Percentiles rank a stretch among this genome's conserved stretches.
These are phyloP conservation scores for Talaromyces nanjingensis DNA, from an alignment of 495 filamentous ascomycete species.

Conservation along the genomic window DNA sequence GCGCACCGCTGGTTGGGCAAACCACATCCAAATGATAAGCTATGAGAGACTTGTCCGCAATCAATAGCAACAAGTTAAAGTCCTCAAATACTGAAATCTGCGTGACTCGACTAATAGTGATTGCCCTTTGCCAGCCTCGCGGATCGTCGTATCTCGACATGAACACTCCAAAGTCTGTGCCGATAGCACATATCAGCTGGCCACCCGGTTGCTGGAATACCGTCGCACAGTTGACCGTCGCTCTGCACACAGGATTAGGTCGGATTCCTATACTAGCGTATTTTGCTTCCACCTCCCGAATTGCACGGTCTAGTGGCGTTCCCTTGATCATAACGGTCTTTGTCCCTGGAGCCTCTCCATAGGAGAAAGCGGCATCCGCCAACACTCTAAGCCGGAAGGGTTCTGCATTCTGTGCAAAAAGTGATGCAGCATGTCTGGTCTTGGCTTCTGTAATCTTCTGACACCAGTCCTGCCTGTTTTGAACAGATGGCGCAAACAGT, in stretches of 20 bases:
- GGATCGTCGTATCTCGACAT: slow-evolving; percentile 79
- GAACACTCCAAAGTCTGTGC: slow-evolving; percentile 91
- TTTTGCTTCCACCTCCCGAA: slow-evolving; percentile 73
- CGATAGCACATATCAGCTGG: slow-evolving; percentile 85
- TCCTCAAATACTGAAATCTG: slow-evolving; percentile 95
- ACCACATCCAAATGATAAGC: slow-evolving; percentile 92
- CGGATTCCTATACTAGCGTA: slow-evolving; percentile 58
- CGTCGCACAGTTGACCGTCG: slow-evolving; percentile 86
- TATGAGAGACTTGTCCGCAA: slow-evolving; percentile 84
- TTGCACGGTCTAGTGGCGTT: slow-evolving; percentile 86
- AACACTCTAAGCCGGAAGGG: slow-evolving; percentile 90
- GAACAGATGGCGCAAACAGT: slow-evolving; percentile 69
- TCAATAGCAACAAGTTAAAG: slow-evolving; percentile 83
- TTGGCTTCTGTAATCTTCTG: slow-evolving; percentile 91
- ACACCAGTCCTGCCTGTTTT: slow-evolving; percentile 81
- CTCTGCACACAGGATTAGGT: slow-evolving; percentile 70
- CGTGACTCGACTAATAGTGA: slow-evolving; percentile 68
- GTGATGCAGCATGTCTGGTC: slow-evolving; percentile 78
- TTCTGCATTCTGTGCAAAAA: slow-evolving; percentile 91
- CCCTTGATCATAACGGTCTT: slow-evolving; percentile 65
- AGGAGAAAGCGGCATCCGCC: slow-evolving; percentile 84
- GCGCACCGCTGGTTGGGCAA: slow-evolving; percentile 61
- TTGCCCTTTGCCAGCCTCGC: slow-evolving; percentile 78
- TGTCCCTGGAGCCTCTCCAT: slow-evolving; percentile 54
- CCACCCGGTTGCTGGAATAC: slow-evolving; percentile 69